Evolutionary conservation across 192 early-diverging fungal genomes (phyloP).

Genomic region (Coemansia sp.): DNA sequence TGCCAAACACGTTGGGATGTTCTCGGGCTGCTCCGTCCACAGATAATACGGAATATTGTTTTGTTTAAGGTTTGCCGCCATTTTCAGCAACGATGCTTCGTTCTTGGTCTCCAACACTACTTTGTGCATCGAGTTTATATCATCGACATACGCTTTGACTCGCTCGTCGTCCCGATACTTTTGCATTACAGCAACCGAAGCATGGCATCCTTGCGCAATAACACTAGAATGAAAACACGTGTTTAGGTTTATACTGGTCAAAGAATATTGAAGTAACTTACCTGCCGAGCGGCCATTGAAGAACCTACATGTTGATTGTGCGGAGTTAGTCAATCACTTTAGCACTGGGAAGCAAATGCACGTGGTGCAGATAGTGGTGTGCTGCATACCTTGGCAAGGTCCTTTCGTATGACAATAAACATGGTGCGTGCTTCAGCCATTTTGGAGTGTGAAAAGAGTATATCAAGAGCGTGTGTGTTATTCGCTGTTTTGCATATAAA

Average conservation of each 20-base stretch:
- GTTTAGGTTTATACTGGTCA: neutral
- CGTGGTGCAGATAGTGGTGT: neutral
- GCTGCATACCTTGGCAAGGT: constrained; percentile 65
- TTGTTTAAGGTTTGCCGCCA: constrained; percentile 57
- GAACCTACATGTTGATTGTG: constrained; percentile 23
- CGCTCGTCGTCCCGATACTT: constrained; percentile 58
- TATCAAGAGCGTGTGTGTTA: neutral
- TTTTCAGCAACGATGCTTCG: constrained; percentile 58
- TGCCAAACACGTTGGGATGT: constrained; percentile 69
- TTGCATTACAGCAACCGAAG: constrained; percentile 64
- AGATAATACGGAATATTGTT: constrained; percentile 60
- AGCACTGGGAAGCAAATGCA: neutral
- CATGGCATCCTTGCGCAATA: constrained; percentile 75
- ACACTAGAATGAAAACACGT: constrained; percentile 50
- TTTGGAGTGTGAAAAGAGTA: neutral
- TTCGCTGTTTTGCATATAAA: neutral
- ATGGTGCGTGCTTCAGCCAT: constrained; percentile 70
- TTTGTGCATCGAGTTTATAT: constrained; percentile 73
- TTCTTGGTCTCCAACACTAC: constrained; percentile 77
- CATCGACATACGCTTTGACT: constrained; percentile 61
- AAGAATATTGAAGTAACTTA: constrained; percentile 19
- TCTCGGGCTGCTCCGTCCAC: constrained; percentile 80
- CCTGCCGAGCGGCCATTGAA: constrained; percentile 70
- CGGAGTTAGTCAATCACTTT: neutral
- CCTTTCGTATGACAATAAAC: constrained; percentile 79